A percentile compares a stretch with the other conserved stretches of the same genome.
phyloP scores from a whole-genome alignment of 208 protist species.

The Crithidia mellificae region DNA sequence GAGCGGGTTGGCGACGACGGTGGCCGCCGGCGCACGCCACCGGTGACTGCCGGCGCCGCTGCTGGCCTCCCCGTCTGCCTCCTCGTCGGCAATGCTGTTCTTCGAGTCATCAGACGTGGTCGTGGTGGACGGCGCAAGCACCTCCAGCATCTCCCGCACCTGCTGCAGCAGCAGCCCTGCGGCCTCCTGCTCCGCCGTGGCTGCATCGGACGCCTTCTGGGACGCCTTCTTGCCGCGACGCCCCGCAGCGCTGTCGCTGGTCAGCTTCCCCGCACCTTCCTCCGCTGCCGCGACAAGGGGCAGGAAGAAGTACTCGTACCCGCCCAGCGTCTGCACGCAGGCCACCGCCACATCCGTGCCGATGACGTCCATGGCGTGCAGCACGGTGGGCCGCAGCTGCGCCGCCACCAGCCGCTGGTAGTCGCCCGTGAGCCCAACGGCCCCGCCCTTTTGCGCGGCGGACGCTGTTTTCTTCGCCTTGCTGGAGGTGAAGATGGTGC shows the following conservation, averaged over 20 bases:
- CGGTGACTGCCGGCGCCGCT: constrained; percentile 3
- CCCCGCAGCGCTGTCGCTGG: background rate
- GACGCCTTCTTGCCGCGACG: constrained; percentile 1
- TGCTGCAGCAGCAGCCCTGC: constrained; percentile 17
- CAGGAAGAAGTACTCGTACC: constrained; percentile 75
- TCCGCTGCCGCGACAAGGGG: constrained; percentile 40
- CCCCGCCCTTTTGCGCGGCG: constrained; percentile 13
- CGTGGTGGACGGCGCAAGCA: constrained; percentile 25
- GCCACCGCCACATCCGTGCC: constrained; percentile 65
- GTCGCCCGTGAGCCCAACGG: constrained; percentile 21
- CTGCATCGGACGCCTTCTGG: background rate
- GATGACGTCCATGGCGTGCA: constrained; percentile 46
- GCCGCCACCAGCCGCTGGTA: constrained; percentile 40
- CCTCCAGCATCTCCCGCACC: constrained; percentile 40
- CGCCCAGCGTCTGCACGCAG: constrained; percentile 67
- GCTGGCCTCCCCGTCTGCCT: background rate
- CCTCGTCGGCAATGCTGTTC: background rate
- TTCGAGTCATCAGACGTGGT: too few relatives aligned
- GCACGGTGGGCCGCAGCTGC: constrained; percentile 37
- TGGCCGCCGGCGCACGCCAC: constrained; percentile 21
- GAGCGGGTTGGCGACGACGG: constrained; percentile 20
- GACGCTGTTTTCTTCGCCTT: constrained; percentile 24
- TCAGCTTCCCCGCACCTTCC: background rate
- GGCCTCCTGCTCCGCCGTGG: background rate
- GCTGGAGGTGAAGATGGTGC: constrained; percentile 49